Conservation (phyloP, 2,329 filamentous ascomycete genomes). For the Hymenoscyphus linearis region DNA sequence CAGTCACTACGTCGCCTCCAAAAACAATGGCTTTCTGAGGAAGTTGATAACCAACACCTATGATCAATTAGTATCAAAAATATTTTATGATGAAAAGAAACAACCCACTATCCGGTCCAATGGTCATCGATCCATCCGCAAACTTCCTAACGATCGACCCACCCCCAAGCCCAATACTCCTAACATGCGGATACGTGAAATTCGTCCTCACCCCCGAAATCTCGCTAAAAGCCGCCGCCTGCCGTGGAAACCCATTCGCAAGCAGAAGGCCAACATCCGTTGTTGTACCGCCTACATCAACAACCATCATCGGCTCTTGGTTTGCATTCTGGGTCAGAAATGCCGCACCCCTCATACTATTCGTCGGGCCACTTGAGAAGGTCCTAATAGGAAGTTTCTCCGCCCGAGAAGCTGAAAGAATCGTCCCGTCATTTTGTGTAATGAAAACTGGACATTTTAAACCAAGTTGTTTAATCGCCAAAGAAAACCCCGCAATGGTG, state of each 20-base stretch:
- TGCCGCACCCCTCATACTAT: slow-evolving; percentile 57
- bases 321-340: slow-evolving; percentile 38
- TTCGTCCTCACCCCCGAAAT: slow-evolving; percentile 53
- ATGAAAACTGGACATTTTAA: slow-evolving; percentile 42
- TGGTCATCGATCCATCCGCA: slow-evolving; percentile 23
- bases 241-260: slow-evolving; percentile 53
- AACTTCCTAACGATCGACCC: slow-evolving; percentile 39
- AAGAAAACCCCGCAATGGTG: slow-evolving; percentile 50
- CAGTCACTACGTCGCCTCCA: slow-evolving; percentile 46
- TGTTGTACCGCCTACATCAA: slow-evolving; percentile 56
- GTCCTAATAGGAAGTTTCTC: slow-evolving; percentile 52
- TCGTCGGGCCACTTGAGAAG: slow-evolving; percentile 57
- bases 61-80: too few species aligned
- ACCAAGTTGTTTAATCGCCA: slow-evolving; percentile 46
- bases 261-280: slow-evolving; percentile 51
- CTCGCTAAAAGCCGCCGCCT: slow-evolving; percentile 51
- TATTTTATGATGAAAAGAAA: too few species aligned
- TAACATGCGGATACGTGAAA: slow-evolving; percentile 50
- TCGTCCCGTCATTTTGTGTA: slow-evolving; percentile 58
- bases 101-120: slow-evolving; percentile 45
- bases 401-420: slow-evolving; percentile 47
- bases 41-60: slow-evolving; percentile 44
- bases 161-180: slow-evolving; percentile 51
- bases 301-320: slow-evolving; percentile 31
- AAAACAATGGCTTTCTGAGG: slow-evolving; percentile 45